Conservation (phyloP, 2,329 filamentous ascomycete species). For the Exutisphaerella laricina region DNA sequence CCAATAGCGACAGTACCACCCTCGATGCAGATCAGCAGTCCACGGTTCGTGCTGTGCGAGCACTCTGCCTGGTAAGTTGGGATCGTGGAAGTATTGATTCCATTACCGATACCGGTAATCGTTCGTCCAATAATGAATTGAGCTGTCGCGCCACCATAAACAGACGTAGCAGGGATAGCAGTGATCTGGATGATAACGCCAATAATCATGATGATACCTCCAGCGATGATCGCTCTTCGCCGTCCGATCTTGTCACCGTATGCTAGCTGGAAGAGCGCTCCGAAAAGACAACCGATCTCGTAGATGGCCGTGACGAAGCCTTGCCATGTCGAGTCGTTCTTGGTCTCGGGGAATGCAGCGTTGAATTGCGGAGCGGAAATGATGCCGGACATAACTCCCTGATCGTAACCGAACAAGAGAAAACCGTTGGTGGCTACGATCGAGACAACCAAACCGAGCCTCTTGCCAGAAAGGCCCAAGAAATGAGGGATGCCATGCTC, state of each 20-base stretch:
- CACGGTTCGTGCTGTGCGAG: slow-evolving; percentile 52
- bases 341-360: slow-evolving; percentile 35
- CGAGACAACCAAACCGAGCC: slow-evolving; percentile 53
- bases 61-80: slow-evolving; percentile 52
- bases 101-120: slow-evolving; percentile 51
- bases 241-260: slow-evolving; percentile 41
- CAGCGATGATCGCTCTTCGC: slow-evolving; percentile 40
- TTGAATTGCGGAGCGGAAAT: slow-evolving; percentile 36
- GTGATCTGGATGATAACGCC: slow-evolving; percentile 40
- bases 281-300: slow-evolving; percentile 46
- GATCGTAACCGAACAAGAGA: slow-evolving; percentile 18
- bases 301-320: slow-evolving; percentile 50
- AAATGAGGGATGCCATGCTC: slow-evolving; percentile 41
- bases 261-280: slow-evolving; percentile 36
- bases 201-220: slow-evolving; percentile 40
- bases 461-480: slow-evolving; percentile 55
- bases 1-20: slow-evolving; percentile 50
- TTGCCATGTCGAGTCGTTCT: slow-evolving; percentile 43
- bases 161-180: slow-evolving; percentile 23
- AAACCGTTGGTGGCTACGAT: slow-evolving; percentile 61
- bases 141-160: slow-evolving; percentile 34
- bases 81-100: slow-evolving; percentile 52
- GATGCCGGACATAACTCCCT: slow-evolving; percentile 38
- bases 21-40: slow-evolving; percentile 56
- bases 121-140: slow-evolving; percentile 51